These are phyloP conservation scores for Alloascoidea africana DNA, from an alignment of 805 yeast genomes.

Conservation along the genomic window DNA sequence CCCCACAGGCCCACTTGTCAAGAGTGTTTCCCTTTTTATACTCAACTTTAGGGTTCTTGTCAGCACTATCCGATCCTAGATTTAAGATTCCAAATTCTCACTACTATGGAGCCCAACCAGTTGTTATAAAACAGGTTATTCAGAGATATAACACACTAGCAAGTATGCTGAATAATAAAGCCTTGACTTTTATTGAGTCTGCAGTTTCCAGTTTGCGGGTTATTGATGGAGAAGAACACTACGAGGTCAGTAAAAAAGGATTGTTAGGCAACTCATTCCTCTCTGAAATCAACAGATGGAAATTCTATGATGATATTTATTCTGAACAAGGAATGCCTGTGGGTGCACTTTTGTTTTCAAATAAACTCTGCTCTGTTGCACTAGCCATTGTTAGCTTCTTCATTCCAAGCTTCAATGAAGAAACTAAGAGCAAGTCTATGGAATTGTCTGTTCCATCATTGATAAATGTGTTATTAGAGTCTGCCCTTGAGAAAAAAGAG, in stretches of 20 bases:
- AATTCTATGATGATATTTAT: constrained; percentile 13
- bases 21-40: constrained; percentile 8
- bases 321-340: constrained; percentile 8
- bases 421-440: constrained; percentile 2
- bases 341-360: constrained; percentile 3
- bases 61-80: constrained; percentile 4
- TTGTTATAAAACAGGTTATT: background rate
- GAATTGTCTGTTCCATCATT: constrained; percentile 12
- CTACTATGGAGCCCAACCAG: background rate
- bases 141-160: background rate
- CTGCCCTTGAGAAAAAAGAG: constrained; percentile 7
- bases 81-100: background rate
- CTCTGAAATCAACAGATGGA: background rate
- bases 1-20: background rate
- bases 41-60: constrained; percentile 17
- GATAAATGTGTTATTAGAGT: constrained; percentile 13
- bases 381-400: constrained; percentile 5
- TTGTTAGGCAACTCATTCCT: background rate
- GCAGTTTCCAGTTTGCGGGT: background rate
- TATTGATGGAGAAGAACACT: background rate
- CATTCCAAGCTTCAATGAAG: background rate
- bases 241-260: background rate
- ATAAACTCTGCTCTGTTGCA: background rate
- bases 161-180: background rate
- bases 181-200: background rate